Base-by-base conservation (phyloP, 2,329 filamentous ascomycete species). In the Aspergillus quadrilineatus region DNA sequence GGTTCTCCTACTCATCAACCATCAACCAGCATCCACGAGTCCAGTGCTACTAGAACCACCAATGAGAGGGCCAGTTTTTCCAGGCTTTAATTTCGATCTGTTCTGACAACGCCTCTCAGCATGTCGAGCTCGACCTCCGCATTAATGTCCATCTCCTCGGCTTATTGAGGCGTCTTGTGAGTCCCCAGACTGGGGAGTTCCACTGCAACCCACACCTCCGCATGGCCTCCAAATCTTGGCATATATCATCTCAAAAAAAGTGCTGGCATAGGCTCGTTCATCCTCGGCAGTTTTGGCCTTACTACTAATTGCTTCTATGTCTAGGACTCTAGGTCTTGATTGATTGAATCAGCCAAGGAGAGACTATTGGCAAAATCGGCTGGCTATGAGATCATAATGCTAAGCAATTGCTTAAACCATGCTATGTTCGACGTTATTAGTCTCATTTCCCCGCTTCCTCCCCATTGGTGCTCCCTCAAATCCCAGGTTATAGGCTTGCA, bases 371-470 rank as follows among this genome's bases (percentile, higher is more conserved):
- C 30, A 22, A 30, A 17, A 28, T 22, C 22, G 28, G 9, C 14
- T 29, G 15, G 12, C 9, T 3, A 48, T 54, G 44, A 39, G 44
- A 26, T 43, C 32, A 54, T 47, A 3, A 47, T 17, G 43, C n/a
- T 47, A 47, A 54, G 52, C 44, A 48, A 47, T 48, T 42, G 52
- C 52, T 48, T 43, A 28, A 22, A 6, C 34, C 26, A 34, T 32
- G 15, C 44, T 54, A 26, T 42, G 10, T 28, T 14, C 39, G 44
- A 44, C 44, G 47, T 43, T 15, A 28, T 37, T n/a, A 15, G 12
- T 39, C 42, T 10, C 51, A 41, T 41, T 47, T 34, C 51, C 51
- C 51, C 51, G 44, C 51, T 48, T 39, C 50, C 34, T 46, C 22
- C 17, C 26, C 28, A 6, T 32, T n/a, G 9, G 7, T n/a, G 9